Percentiles rank a stretch among this genome's conserved stretches.
Conservation (phyloP, 805 yeast genomes). For the Myxozyma udenii region DNA sequence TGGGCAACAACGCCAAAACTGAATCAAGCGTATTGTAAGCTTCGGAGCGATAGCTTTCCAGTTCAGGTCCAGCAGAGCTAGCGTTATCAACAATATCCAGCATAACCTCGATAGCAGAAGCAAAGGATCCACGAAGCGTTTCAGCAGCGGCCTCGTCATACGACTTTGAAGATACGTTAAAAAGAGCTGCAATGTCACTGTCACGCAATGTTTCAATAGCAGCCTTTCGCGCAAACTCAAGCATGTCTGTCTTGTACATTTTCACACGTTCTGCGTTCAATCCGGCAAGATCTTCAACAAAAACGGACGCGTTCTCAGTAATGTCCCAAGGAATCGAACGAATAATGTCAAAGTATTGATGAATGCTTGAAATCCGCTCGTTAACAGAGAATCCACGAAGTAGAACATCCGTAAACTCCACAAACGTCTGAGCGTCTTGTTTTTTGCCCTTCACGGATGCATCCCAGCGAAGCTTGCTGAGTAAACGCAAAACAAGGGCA, state of each 20-base stretch:
- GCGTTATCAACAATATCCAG: conserved; percentile 21
- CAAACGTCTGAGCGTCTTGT: conserved; percentile 62
- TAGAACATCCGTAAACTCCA: conserved; percentile 71
- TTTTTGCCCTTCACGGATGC: conserved; percentile 54
- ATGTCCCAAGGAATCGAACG: conserved; percentile 33
- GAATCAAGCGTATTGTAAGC: conserved; percentile 59
- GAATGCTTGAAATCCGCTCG: conserved; percentile 62
- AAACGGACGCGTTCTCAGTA: background rate
- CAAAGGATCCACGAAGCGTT: conserved; percentile 22
- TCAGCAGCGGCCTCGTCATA: conserved; percentile 2
- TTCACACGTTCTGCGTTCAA: conserved; percentile 19
- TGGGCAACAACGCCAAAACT: conserved; percentile 68
- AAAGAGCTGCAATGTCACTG: conserved; percentile 44
- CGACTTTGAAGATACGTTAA: conserved; percentile 28
- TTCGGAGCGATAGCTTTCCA: conserved; percentile 41
- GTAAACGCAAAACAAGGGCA: conserved; percentile 68
- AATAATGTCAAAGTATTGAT: conserved; percentile 51
- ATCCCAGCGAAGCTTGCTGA: conserved; percentile 73
- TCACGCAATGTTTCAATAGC: conserved; percentile 1
- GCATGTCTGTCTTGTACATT: conserved; percentile 24
- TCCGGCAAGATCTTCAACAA: conserved; percentile 16
- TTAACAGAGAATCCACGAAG: conserved; percentile 62
- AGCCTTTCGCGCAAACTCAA: conserved; percentile 13
- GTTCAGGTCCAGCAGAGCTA: background rate
- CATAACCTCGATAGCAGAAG: conserved; percentile 32